Evolutionary conservation across 2,329 filamentous ascomycete species (phyloP).

Genomic region (Nigrograna mackinnonii): DNA sequence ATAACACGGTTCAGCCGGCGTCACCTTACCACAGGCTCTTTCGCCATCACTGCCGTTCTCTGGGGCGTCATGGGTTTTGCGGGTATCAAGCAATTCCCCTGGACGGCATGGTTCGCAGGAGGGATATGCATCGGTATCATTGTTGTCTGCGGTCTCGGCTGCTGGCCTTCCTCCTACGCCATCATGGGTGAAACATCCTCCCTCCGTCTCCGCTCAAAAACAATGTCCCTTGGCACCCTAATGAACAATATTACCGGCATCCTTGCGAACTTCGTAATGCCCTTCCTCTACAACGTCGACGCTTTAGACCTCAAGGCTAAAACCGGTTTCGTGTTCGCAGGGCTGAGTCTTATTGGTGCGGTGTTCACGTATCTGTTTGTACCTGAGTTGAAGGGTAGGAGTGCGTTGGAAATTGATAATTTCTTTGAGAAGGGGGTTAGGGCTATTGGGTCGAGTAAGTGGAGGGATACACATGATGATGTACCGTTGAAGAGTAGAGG

Average conservation of each 20-base stretch:
- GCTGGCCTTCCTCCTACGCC: conserved; percentile 19
- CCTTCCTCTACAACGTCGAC: conserved; percentile 9
- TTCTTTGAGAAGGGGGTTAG: conserved; percentile 9
- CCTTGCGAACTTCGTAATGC: conserved; percentile 10
- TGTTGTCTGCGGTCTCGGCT: conserved; percentile 14
- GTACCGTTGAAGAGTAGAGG: conserved; percentile 22
- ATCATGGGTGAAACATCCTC: conserved; percentile 14
- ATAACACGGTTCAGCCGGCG: conserved; percentile 15
- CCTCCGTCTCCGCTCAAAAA: conserved; percentile 38
- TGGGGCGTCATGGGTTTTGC: conserved; percentile 18
- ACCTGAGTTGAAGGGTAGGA: conserved; percentile 13
- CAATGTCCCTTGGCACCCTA: conserved; percentile 39
- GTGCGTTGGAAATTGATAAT: conserved; percentile 11
- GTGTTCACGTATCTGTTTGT: conserved; percentile 7
- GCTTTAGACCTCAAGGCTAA: conserved; percentile 8
- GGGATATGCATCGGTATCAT: conserved; percentile 9
- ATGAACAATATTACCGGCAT: conserved; percentile 13
- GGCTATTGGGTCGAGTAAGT: conserved; percentile 6
- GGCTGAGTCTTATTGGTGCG: conserved; percentile 4
- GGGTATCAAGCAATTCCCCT: conserved; percentile 13
- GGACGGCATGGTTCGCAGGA: conserved; percentile 15
- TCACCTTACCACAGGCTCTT: conserved; percentile 8
- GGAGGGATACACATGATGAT: conserved; percentile 7
- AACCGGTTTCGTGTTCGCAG: conserved; percentile 12
- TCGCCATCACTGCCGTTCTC: conserved; percentile 10